phyloP scores from a whole-genome alignment of 768 basidiomycete genomes.

The Cyathus striatus region DNA sequence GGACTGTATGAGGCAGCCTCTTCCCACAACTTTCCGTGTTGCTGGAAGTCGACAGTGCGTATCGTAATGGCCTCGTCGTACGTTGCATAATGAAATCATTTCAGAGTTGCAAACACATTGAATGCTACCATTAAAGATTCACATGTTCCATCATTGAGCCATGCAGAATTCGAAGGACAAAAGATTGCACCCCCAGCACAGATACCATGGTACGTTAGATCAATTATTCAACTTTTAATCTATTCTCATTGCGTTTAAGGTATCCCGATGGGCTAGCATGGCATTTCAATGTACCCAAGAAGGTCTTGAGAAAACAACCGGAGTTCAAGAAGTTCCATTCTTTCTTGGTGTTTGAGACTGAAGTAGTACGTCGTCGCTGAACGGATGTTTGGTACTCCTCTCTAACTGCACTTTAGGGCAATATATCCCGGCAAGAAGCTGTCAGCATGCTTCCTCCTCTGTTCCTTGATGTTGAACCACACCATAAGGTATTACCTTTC shows the following conservation, averaged over 20 bases:
- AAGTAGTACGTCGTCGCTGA: conserved; percentile 62
- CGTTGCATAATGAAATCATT: conserved; percentile 3
- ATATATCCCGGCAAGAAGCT: conserved; percentile 93
- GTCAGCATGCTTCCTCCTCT: conserved; percentile 99
- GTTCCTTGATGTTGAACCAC: conserved; percentile 89
- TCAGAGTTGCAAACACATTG: conserved; percentile 64
- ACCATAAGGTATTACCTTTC: conserved; percentile 59
- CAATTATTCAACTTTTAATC: not conserved
- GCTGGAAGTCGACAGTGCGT: conserved; percentile 82
- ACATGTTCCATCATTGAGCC: conserved; percentile 73
- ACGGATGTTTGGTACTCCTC: not conserved
- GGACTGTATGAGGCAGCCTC: conserved; percentile 55
- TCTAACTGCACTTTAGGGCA: conserved; percentile 55
- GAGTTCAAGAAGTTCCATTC: conserved; percentile 95
- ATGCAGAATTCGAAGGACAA: conserved; percentile 73
- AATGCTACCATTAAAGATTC: conserved; percentile 72
- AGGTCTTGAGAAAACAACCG: conserved; percentile 76
- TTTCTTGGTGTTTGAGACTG: conserved; percentile 96
- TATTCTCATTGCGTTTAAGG: conserved; percentile 37
- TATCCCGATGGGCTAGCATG: conserved; percentile 94
- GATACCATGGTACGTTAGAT: conserved; percentile 66
- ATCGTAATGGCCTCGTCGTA: conserved; percentile 6
- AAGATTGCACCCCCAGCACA: conserved; percentile 74
- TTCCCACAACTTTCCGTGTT: conserved; percentile 94
- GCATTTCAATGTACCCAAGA: conserved; percentile 92